Base-by-base conservation (phyloP, 176 grass and related monocot genomes). In the Ananas comosus region DNA sequence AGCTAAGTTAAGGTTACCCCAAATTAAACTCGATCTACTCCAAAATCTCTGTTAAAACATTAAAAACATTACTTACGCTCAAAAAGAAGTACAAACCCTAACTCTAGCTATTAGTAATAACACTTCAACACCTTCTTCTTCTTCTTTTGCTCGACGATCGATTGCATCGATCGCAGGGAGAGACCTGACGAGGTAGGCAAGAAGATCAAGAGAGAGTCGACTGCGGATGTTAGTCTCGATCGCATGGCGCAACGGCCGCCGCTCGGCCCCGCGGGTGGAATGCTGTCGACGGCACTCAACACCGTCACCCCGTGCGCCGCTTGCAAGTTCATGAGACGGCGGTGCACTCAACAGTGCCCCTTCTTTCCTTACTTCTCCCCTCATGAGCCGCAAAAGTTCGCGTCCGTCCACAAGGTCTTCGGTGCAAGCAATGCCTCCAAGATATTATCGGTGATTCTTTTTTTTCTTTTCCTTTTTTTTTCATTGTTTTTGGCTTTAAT, bases 391-490 rank as follows among this genome's bases (percentile, higher is more conserved):
- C 82, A 90, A 78, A 99, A 99, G 81, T 99, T 99, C 28, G 84
- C 85, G 29, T 74, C 86, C 12, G 89, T 93, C 33, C 94, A 99
- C 66, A 90, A 78, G 76, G 89, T 99, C 75, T 99, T 99, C 79
- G 89, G 94, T 17, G 94, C 94, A 17, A 99, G 94, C 81, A 99
- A 99, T 74, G 87, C 93, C 78, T 91, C 94, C 80, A 99, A 99
- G 82, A 87, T 99, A 80, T 78, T 96, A 47, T 72, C 87, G 79
- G 92, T 96, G 29, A 33, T 33, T 33, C 3, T 4, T 33, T 33
- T 33, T 33, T 33, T 4, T 33, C 4, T 33, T 3, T 3, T 4
- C 0, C 4, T 33, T 0, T 33, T 33, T 33, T 33, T 33, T 33
- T 4, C 0, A 0, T 33, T 33, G 0, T 33, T 33, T 33, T 33